Base-by-base conservation (phyloP, 805 yeast species). In the Maudiozyma barnettii region DNA sequence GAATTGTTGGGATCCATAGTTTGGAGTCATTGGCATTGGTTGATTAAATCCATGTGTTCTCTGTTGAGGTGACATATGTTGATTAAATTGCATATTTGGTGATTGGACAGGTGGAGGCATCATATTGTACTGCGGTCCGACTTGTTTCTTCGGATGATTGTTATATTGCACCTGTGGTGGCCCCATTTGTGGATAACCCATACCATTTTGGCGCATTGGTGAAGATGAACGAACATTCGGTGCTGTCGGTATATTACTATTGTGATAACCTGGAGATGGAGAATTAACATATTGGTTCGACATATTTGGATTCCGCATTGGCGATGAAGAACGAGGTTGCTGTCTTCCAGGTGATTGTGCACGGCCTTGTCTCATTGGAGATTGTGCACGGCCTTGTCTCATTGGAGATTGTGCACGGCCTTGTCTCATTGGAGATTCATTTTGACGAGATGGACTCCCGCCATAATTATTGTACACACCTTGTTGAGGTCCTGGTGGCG, bases 101-200 rank as follows among this genome's bases (percentile, higher is more conserved):
- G 43, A 50, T 14, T 37, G 49, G 13, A 20, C 23, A 19, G 39
- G 39, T 37, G 37, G 41, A n/a, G 47, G 16, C 43, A 40, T 23
- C 26, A 38, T 21, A 6, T 14, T 23, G 43, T 26, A 40, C 7
- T 16, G 26, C 10, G 30, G 40, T 19, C 30, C 30, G 8, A 6
- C 30, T 26, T 26, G 30, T 26, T 26, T 26, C 30, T 26, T 26
- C 10, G 30, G 30, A 26, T 2, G 8, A 12, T 26, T 26, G 45
- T 38, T 30, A 43, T 26, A 26, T 41, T 48, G 60, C 18, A 50
- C 55, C 20, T 45, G 41, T 12, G 41, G 38, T 19, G 30, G 41
- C 9, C 30, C 18, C 20, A 20, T 19, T 26, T 41, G 47, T 36
- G 14, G 41, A 20, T 41, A 45, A 13, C 41, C 45, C 14, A 33